A percentile compares a stretch with the other conserved stretches of the same genome.
These are phyloP conservation scores for Sanghuangporus baumii DNA, from an alignment of 1,284 basidiomycete genomes.

Conservation along the genomic window DNA sequence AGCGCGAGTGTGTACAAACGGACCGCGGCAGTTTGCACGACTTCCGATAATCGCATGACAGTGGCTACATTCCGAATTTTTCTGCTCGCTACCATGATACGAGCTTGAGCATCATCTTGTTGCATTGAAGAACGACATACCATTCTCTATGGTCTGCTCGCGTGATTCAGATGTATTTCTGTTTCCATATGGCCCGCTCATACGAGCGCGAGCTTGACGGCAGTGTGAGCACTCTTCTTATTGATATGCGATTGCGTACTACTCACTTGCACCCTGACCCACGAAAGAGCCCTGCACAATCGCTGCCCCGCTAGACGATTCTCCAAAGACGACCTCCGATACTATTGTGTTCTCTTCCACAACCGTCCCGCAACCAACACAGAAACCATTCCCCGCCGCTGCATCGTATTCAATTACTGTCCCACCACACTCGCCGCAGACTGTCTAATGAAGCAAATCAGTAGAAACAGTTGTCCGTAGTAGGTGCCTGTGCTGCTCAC, in stretches of 20 bases:
- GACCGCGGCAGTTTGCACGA: conserved; percentile 77
- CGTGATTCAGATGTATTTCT: conserved; percentile 71
- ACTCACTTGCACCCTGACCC: conserved; percentile 87
- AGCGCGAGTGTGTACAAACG: conserved; percentile 92
- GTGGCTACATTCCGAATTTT: conserved; percentile 80
- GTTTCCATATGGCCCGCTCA: conserved; percentile 76
- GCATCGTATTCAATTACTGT: conserved; percentile 79
- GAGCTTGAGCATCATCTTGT: conserved; percentile 3
- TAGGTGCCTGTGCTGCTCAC: background rate
- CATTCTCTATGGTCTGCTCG: conserved; percentile 86
- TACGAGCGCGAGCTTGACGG: conserved; percentile 66
- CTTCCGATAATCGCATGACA: conserved; percentile 73
- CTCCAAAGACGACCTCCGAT: conserved; percentile 90
- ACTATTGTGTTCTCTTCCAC: conserved; percentile 95
- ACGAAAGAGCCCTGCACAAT: conserved; percentile 96
- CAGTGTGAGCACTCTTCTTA: background rate
- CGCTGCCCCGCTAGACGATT: conserved; percentile 87
- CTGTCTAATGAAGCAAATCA: conserved; percentile 28
- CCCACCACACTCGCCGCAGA: conserved; percentile 69
- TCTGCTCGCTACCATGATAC: conserved; percentile 54
- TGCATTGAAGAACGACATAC: conserved; percentile 34
- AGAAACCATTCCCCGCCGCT: conserved; percentile 79
- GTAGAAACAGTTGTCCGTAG: background rate
- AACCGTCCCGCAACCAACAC: conserved; percentile 81
- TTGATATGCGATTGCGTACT: background rate